A percentile compares a stretch with the other conserved stretches of the same genome.
Conservation (phyloP, 192 early-diverging fungal species). For the Mortierella antarctica region DNA sequence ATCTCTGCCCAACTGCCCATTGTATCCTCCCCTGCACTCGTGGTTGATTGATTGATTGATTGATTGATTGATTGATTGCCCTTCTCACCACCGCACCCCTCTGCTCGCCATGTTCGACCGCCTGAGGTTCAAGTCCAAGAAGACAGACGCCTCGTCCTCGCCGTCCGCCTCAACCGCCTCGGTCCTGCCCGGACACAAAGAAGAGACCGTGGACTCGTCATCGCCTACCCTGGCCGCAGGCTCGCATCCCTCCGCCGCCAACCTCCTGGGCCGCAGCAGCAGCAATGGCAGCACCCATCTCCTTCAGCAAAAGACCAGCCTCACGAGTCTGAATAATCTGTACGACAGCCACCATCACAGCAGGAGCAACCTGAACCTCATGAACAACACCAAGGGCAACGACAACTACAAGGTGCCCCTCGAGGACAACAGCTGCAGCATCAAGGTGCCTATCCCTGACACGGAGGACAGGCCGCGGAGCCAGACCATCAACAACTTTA, state of each 20-base stretch:
- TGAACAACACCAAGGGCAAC: constrained; percentile 10
- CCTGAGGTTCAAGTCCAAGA: constrained; percentile 24
- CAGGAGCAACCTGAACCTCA: constrained; percentile 1
- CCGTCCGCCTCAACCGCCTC: neutral
- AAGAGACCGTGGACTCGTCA: constrained; percentile 9
- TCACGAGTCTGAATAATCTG: constrained; percentile 8
- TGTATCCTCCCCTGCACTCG: neutral
- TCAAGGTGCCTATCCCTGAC: constrained; percentile 34
- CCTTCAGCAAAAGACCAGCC: constrained; percentile 4
- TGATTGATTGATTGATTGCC: too few relatives aligned
- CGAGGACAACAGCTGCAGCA: constrained; percentile 11
- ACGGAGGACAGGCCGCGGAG: constrained; percentile 1
- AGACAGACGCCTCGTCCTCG: constrained; percentile 22
- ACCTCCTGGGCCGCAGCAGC: constrained; percentile 2
- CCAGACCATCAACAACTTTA: constrained; percentile 5
- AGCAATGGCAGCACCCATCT: constrained; percentile 9
- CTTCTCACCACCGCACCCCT: neutral
- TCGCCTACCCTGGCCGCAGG: neutral
- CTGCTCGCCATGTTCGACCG: constrained; percentile 25
- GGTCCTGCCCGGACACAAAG: neutral
- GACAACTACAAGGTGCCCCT: constrained; percentile 32
- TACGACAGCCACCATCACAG: neutral
- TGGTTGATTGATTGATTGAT: neutral
- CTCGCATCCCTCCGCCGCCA: constrained; percentile 1
- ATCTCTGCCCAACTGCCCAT: neutral